Conservation (phyloP, 441 rosid genomes). For the Bocquillonia castaneifolia region DNA sequence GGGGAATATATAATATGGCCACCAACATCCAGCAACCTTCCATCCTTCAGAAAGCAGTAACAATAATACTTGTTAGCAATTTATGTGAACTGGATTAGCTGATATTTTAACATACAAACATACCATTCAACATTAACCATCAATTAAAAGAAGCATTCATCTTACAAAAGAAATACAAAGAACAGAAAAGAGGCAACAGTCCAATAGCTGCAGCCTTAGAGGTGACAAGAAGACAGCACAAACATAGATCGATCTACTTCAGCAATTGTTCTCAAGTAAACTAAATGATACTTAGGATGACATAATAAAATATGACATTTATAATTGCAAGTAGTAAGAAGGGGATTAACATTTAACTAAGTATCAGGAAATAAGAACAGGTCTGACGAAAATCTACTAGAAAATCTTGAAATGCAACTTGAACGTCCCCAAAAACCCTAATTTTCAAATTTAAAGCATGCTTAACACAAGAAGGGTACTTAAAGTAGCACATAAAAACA, state of each 20-base stretch:
- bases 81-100: conserved; percentile 21
- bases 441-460: too few relatives aligned
- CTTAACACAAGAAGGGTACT: not conserved
- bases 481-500: not conserved
- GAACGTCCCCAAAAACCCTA: conserved; percentile 2
- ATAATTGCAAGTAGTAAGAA: not conserved
- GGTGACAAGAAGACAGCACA: conserved; percentile 1
- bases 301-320: not conserved
- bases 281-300: not conserved
- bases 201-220: not conserved
- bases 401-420: not conserved
- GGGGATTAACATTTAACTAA: not conserved
- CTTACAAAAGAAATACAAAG: not conserved
- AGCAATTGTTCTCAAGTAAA: not conserved
- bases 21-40: conserved; percentile 70
- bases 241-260: not conserved
- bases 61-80: conserved; percentile 28
- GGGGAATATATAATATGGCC: conserved; percentile 90
- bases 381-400: not conserved
- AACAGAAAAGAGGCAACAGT: not conserved
- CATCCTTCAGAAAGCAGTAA: conserved; percentile 53
- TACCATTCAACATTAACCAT: conserved; percentile 9
- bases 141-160: conserved; percentile 11
- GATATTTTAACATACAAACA: not conserved
- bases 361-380: not conserved